These are phyloP conservation scores for Monosporascus cannonballus DNA, from an alignment of 2,329 filamentous ascomycete genomes.

Conservation along the genomic window DNA sequence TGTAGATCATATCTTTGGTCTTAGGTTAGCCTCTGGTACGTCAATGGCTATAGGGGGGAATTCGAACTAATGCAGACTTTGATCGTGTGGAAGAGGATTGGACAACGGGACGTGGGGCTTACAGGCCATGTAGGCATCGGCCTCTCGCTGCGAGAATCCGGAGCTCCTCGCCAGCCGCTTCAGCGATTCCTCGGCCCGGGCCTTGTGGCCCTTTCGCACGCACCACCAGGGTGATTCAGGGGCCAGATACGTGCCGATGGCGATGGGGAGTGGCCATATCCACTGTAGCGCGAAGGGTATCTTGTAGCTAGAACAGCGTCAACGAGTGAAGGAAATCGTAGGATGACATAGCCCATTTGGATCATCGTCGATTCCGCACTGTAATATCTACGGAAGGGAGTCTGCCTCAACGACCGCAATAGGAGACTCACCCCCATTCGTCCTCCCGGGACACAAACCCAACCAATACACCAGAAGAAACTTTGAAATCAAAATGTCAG, in stretches of 20 bases:
- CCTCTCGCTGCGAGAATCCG: slow-evolving; percentile 23
- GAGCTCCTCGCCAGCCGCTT: slow-evolving; percentile 23
- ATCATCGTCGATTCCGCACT: background rate
- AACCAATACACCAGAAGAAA: slow-evolving; percentile 26
- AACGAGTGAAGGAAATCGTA: no score
- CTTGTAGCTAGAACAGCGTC: slow-evolving; percentile 16
- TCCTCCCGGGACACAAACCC: slow-evolving; percentile 17
- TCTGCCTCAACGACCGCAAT: background rate
- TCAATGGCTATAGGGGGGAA: background rate
- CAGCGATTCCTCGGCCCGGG: slow-evolving; percentile 15
- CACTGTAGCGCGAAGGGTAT: slow-evolving; percentile 25
- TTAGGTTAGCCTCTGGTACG: background rate
- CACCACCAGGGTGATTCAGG: slow-evolving; percentile 27
- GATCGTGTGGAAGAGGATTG: background rate
- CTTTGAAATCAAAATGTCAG: background rate
- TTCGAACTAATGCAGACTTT: no score
- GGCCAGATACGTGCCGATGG: slow-evolving; percentile 21
- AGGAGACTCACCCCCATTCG: slow-evolving; percentile 22
- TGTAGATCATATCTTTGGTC: slow-evolving; percentile 35
- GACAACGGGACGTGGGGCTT: slow-evolving; percentile 2
- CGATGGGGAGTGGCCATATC: slow-evolving; percentile 24
- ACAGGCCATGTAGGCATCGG: slow-evolving; percentile 22
- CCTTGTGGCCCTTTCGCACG: slow-evolving; percentile 15
- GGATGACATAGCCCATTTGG: no score
- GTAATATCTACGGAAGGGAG: slow-evolving; percentile 1